Conservation (phyloP, 768 basidiomycete species). For the Lentinula lateritia region DNA sequence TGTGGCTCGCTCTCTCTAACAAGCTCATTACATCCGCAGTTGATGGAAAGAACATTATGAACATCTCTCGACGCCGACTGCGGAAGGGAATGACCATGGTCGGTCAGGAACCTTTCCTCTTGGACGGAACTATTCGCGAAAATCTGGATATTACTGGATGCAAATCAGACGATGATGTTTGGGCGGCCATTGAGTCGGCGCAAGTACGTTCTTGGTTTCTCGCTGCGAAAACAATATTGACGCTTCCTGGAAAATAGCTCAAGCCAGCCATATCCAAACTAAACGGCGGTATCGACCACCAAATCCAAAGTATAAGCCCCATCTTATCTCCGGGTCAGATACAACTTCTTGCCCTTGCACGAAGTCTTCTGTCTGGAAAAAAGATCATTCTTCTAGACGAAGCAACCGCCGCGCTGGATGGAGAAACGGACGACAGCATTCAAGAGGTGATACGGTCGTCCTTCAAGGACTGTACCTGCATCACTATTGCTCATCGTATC, state of each 20-base stretch:
- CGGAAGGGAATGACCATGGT: constrained; percentile 21
- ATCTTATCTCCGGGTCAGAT: constrained; percentile 17
- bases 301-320: constrained; percentile 5
- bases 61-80: constrained; percentile 41
- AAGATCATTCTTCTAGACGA: constrained; percentile 53
- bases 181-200: constrained; percentile 9
- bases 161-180: constrained; percentile 10
- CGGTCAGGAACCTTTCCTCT: constrained; percentile 33
- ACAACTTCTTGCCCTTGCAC: constrained; percentile 46
- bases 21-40: constrained; percentile 8
- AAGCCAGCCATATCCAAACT: constrained; percentile 8
- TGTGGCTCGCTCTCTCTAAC: not conserved
- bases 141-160: constrained; percentile 25
- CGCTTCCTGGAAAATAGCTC: not conserved
- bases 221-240: not conserved
- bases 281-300: constrained; percentile 7
- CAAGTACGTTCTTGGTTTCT: not conserved
- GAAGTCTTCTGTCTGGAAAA: constrained; percentile 49
- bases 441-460: constrained; percentile 35
- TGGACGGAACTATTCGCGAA: constrained; percentile 39
- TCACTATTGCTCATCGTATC: constrained; percentile 50
- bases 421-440: constrained; percentile 50
- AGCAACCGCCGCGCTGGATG: constrained; percentile 27
- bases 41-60: constrained; percentile 41
- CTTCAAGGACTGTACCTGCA: constrained; percentile 44